A percentile compares a stretch with the other conserved stretches of the same genome.
Evolutionary conservation across 2,329 filamentous ascomycete genomes (phyloP).

Genomic region (Arthroderma uncinatum): DNA sequence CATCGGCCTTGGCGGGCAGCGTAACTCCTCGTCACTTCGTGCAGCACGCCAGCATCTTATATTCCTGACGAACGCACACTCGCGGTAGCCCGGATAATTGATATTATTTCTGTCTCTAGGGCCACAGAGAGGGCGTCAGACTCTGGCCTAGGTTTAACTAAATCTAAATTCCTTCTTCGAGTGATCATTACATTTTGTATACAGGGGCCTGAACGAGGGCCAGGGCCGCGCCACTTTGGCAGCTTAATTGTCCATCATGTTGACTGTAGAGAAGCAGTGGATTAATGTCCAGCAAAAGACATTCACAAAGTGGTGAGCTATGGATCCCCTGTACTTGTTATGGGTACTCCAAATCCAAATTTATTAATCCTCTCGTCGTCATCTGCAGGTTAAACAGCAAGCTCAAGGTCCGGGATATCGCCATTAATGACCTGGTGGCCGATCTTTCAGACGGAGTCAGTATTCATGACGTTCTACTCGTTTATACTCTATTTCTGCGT

Average conservation of each 20-base stretch:
- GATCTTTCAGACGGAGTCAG: constrained; percentile 90
- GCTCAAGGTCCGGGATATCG: constrained; percentile 63
- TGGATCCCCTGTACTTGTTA: constrained; percentile 9
- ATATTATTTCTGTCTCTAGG: not conserved
- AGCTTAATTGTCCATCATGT: constrained; percentile 24
- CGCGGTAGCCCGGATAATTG: not conserved
- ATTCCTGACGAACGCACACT: not conserved
- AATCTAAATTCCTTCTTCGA: not conserved
- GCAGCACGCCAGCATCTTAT: not conserved
- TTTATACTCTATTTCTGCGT: not conserved
- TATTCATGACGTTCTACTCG: constrained; percentile 19
- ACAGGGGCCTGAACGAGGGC: constrained; percentile 2
- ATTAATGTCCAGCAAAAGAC: constrained; percentile 90
- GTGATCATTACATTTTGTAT: not conserved
- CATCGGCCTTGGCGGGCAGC: not conserved
- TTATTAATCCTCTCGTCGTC: not conserved
- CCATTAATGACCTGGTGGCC: constrained; percentile 73
- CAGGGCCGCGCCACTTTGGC: constrained; percentile 7
- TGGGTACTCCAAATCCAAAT: not conserved
- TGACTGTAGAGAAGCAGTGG: constrained; percentile 51
- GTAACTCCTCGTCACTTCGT: not conserved
- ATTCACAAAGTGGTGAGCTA: constrained; percentile 80
- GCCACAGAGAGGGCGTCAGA: not conserved
- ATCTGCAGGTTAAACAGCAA: constrained; percentile 81
- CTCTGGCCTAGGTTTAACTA: not conserved